Conservation (phyloP, 2,329 filamentous ascomycete species). For the Apiospora rasikravindrae region DNA sequence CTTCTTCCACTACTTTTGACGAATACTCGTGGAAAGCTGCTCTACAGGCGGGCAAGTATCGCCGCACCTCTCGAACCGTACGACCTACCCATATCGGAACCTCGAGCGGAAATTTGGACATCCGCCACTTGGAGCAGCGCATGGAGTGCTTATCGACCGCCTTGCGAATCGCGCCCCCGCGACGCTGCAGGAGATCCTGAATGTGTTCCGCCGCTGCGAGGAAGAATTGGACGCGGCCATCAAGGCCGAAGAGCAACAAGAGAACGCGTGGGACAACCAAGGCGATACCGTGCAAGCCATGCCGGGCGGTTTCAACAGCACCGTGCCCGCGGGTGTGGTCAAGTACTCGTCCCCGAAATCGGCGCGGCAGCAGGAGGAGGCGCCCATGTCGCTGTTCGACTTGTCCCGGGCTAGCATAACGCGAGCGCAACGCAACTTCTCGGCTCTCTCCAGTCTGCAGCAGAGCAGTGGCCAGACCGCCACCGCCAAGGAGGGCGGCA, state of each 20-base stretch:
- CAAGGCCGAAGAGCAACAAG: slow-evolving; percentile 69
- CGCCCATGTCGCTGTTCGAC: slow-evolving; percentile 70
- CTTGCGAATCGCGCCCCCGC: slow-evolving; percentile 73
- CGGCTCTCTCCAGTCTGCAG: slow-evolving; percentile 59
- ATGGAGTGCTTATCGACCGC: slow-evolving; percentile 81
- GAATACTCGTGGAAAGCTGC: slow-evolving; percentile 81
- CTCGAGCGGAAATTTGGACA: slow-evolving; percentile 62
- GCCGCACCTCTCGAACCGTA: slow-evolving; percentile 57
- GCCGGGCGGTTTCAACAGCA: slow-evolving; percentile 58
- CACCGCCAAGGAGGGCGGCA: slow-evolving; percentile 27
- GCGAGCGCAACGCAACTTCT: slow-evolving; percentile 63
- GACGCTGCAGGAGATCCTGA: slow-evolving; percentile 76
- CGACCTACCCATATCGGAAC: slow-evolving; percentile 66
- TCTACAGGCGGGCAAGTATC: slow-evolving; percentile 77
- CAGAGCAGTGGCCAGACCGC: slow-evolving; percentile 44
- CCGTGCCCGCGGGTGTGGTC: slow-evolving; percentile 37
- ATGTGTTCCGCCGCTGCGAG: slow-evolving; percentile 77
- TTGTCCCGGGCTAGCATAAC: slow-evolving; percentile 65
- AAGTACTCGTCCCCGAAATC: slow-evolving; percentile 38
- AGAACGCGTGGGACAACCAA: slow-evolving; percentile 72
- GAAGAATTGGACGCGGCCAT: slow-evolving; percentile 74
- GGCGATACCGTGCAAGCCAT: slow-evolving; percentile 61
- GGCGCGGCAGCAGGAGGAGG: slow-evolving; percentile 48
- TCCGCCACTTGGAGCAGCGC: slow-evolving; percentile 78
- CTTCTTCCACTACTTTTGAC: slow-evolving; percentile 46